These are phyloP conservation scores for Aspergillus fischeri DNA, from an alignment of 2,329 filamentous ascomycete species.

Conservation along the genomic window DNA sequence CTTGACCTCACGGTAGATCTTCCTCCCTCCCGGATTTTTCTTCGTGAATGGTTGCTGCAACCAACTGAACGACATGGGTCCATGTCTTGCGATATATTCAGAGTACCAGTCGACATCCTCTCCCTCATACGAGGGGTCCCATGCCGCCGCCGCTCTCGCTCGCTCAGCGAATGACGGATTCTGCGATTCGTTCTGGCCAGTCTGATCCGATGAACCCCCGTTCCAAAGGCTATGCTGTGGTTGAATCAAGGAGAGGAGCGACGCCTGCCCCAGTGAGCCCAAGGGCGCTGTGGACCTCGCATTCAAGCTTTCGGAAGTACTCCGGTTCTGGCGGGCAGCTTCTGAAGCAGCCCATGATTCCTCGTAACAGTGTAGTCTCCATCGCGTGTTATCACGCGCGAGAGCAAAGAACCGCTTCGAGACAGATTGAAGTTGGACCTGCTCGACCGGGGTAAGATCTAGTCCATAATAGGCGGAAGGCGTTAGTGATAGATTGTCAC, in stretches of 20 bases:
- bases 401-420: slow-evolving; percentile 63
- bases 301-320: slow-evolving; percentile 47
- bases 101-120: slow-evolving; percentile 81
- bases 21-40: slow-evolving; percentile 34
- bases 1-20: slow-evolving; percentile 58
- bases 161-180: slow-evolving; percentile 23
- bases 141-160: slow-evolving; percentile 55
- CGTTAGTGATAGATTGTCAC: slow-evolving; percentile 15
- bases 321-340: slow-evolving; percentile 17
- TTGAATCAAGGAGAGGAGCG: slow-evolving; percentile 33
- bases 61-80: slow-evolving; percentile 71
- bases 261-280: slow-evolving; percentile 28
- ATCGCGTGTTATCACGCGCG: slow-evolving; percentile 70
- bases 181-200: slow-evolving; percentile 3
- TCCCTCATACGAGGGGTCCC: slow-evolving; percentile 71
- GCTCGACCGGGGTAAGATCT: slow-evolving; percentile 62
- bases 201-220: neutral
- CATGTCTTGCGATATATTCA: slow-evolving; percentile 81
- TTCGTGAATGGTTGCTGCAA: slow-evolving; percentile 56
- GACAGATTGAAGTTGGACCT: slow-evolving; percentile 65
- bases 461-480: slow-evolving; percentile 7
- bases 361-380: slow-evolving; percentile 71
- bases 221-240: slow-evolving; percentile 14
- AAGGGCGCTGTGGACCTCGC: slow-evolving; percentile 32
- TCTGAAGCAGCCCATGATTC: slow-evolving; percentile 63